These are phyloP conservation scores for Fonsecaea pugnacius DNA, from an alignment of 2,329 filamentous ascomycete species.

Conservation along the genomic window DNA sequence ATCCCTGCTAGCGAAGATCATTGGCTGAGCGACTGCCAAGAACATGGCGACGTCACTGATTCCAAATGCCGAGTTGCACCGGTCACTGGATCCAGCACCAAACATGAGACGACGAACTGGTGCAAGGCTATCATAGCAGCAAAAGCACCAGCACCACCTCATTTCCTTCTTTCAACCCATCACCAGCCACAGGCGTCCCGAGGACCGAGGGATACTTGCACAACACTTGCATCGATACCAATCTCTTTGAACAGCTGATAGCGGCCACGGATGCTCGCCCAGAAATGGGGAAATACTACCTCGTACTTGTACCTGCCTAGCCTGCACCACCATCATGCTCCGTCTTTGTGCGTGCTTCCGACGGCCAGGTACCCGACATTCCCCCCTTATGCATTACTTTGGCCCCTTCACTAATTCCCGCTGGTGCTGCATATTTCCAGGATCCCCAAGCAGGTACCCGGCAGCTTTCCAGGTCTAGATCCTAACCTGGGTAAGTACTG, in stretches of 20 bases:
- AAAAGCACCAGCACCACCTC: conserved; percentile 2
- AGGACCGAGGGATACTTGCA: not conserved
- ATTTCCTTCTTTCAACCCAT: conserved; percentile 7
- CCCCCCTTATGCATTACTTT: not conserved
- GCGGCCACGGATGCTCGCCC: not conserved
- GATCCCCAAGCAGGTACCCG: conserved; percentile 17
- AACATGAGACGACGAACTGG: conserved; percentile 17
- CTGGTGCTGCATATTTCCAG: not conserved
- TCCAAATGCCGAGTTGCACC: not conserved
- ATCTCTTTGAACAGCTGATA: not conserved
- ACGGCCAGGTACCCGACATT: conserved; percentile 1
- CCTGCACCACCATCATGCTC: not conserved
- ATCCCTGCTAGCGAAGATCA: conserved; percentile 3
- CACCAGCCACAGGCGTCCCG: not conserved
- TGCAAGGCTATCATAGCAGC: conserved; percentile 10
- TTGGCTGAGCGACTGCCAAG: conserved; percentile 5
- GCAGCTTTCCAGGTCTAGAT: conserved; percentile 13
- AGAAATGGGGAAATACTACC: not conserved
- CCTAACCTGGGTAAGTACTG: conserved; percentile 14
- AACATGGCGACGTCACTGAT: conserved; percentile 5
- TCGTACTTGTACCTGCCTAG: not conserved
- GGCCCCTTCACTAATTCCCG: conserved; percentile 1
- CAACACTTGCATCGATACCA: not conserved
- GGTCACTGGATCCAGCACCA: not conserved
- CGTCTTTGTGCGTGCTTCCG: not conserved